A percentile compares a stretch with the other conserved stretches of the same genome.
Conservation (phyloP, 257 asterid genomes). For the Penstemon barbatus region DNA sequence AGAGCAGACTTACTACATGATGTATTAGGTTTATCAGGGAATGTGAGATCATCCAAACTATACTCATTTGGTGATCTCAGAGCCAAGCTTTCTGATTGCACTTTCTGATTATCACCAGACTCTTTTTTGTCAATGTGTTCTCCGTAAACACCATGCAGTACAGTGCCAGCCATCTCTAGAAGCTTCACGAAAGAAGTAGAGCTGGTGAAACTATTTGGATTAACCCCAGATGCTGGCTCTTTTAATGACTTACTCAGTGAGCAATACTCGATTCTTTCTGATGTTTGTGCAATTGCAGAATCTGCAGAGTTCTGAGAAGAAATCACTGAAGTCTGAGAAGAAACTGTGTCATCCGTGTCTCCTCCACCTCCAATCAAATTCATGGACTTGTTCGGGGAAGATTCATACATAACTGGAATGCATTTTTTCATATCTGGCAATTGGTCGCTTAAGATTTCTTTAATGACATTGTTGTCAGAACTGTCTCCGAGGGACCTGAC, state of each 20-base stretch:
- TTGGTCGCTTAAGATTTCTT: constrained; percentile 36
- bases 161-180: constrained; percentile 49
- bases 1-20: constrained; percentile 29
- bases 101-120: constrained; percentile 23
- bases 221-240: constrained; percentile 38
- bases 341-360: constrained; percentile 58
- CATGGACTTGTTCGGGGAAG: constrained; percentile 32
- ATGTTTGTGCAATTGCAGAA: constrained; percentile 45
- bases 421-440: constrained; percentile 39
- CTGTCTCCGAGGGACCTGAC: constrained; percentile 13
- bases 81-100: constrained; percentile 34
- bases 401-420: constrained; percentile 42
- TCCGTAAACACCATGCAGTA: constrained; percentile 38
- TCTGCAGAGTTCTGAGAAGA: constrained; percentile 68
- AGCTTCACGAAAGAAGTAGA: constrained; percentile 55
- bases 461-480: constrained; percentile 31
- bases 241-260: constrained; percentile 49
- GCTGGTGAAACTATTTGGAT: constrained; percentile 33
- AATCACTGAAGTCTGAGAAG: constrained; percentile 64
- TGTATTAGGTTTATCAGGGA: constrained; percentile 22
- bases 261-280: constrained; percentile 54
- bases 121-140: constrained; percentile 32
- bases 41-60: constrained; percentile 24
- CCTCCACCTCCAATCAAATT: constrained; percentile 45
- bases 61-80: constrained; percentile 35